Base-by-base conservation (phyloP, 225 moss, liverwort and hornwort genomes). In the Climacium dendroides region DNA sequence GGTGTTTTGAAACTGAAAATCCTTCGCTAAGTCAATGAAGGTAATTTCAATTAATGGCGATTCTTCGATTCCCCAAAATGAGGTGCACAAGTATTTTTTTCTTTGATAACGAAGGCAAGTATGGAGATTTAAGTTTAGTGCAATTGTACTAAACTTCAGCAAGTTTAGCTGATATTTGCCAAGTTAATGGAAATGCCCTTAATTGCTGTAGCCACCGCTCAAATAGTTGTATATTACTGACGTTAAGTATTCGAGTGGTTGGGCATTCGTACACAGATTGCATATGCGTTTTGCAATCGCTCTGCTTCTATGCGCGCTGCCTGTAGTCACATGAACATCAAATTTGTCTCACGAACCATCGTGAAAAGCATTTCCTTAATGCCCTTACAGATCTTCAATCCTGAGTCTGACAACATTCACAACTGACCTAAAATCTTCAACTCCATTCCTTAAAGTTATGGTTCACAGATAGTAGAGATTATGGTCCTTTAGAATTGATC, bases 201-300 rank as follows among this genome's bases (percentile, higher is more conserved):
- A 52, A 37, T 47, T 86, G 39, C 30, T 83, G 41, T 66, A 72
- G 73, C 48, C 50, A 14, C 37, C 30, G 23, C 54, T 71, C 43
- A 71, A 57, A 41, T 28, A 34, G 4, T 22, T 41, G 25, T 10
- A 43, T 29, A 53, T 50, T 74, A 81, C 6, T 75, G 55, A 61
- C 62, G 29, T 48, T 12, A 47, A 72, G 45, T 74, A 47, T 83
- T 32, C 14, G 25, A 75, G 39, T 80, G 63, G 71, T 76, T 84
- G 32, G 60, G 52, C 50, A 37, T 87, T 90, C 90, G 37, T 90
- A 90, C 90, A 81, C 88, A 92, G 45, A 92, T 84, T 52, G 88
- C 86, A 25, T 86, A 88, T 59, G 88, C 88, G 28, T 70, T 80
- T 86, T 80, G 84, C 77, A 63, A n/a, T 41, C 58, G 50, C 77